Base-by-base conservation (phyloP, 2,329 filamentous ascomycete genomes). In the Hypoxylon sp. region DNA sequence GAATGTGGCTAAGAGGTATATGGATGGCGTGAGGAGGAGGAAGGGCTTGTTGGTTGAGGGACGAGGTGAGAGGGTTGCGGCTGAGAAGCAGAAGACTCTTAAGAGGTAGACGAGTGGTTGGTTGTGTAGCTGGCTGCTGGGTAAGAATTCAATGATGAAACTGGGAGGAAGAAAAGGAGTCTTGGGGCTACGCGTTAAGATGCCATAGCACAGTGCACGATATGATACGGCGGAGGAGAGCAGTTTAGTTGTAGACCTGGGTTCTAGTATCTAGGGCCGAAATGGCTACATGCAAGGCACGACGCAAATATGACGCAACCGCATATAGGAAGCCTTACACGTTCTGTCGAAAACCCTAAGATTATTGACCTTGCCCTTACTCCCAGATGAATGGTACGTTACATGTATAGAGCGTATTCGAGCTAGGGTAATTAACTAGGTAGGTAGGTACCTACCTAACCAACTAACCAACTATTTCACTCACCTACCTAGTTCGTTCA, bases 1-100 rank as follows among this genome's bases (percentile, higher is more conserved):
- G 84, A 98, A 97, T 80, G 92, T 98, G 53, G 96, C 96, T 23
- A 97, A 96, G 87, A 83, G 92, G 76, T 98, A 98, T 83, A 94
- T 99, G 87, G 96, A 99, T 81, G 84, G 87, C 37, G 95, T 99
- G 41, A 84, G 96, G 75, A 86, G 84, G 76, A 86, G 94, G 79
- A 99, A 99, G 87, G 96, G 96, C 0, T 75, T 99, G 79, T 81
- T 97, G 72, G 90, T 99, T 2, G 89, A 90, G 81, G 92, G 91
- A 1, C 87, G 90, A 71, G 85, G 91, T 72, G 86, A 93, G 71
- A 90, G 93, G 41, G 90, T 89, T 67, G 92, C 96, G 83, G 96
- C 94, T 1, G 94, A 97, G 87, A 99, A 99, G 87, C 95, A 90
- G 78, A 90, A 89, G 83, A 90, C 87, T 5, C 70, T 90, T 73